phyloP scores from a whole-genome alignment of 441 rosid species.

The Flueggea neowawraea region DNA sequence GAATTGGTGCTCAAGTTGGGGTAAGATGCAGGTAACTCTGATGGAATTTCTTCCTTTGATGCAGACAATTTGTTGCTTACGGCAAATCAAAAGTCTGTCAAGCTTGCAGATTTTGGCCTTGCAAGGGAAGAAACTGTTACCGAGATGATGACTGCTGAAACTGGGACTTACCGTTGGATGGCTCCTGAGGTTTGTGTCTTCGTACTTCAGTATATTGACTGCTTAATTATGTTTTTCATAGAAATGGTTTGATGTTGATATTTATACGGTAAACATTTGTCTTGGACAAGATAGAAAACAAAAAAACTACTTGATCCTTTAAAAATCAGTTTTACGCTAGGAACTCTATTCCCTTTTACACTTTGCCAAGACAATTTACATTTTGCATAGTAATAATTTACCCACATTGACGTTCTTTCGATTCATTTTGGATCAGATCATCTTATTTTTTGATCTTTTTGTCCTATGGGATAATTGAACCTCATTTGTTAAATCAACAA shows the following conservation, averaged over 20 bases:
- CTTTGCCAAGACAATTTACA: too few species aligned
- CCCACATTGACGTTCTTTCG: too few species aligned
- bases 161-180: slow-evolving; percentile 90
- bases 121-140: slow-evolving; percentile 63
- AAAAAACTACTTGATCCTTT: too few species aligned
- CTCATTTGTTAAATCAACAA: too few species aligned
- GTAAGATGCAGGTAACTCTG: background rate
- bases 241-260: too few species aligned
- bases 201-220: background rate
- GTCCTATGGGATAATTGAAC: background rate
- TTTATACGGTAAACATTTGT: too few species aligned
- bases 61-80: slow-evolving; percentile 94
- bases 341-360: too few species aligned
- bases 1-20: too few species aligned
- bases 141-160: slow-evolving; percentile 81
- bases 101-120: slow-evolving; percentile 78
- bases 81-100: slow-evolving; percentile 66
- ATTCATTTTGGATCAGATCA: background rate
- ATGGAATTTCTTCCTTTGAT: slow-evolving; percentile 7
- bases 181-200: slow-evolving; percentile 61
- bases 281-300: too few species aligned
- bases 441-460: background rate
- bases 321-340: too few species aligned
- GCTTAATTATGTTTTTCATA: background rate
- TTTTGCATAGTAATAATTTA: background rate